Evolutionary conservation across 1,139 yeast species (phyloP).

Genomic region (Scheffersomyces stambukii): DNA sequence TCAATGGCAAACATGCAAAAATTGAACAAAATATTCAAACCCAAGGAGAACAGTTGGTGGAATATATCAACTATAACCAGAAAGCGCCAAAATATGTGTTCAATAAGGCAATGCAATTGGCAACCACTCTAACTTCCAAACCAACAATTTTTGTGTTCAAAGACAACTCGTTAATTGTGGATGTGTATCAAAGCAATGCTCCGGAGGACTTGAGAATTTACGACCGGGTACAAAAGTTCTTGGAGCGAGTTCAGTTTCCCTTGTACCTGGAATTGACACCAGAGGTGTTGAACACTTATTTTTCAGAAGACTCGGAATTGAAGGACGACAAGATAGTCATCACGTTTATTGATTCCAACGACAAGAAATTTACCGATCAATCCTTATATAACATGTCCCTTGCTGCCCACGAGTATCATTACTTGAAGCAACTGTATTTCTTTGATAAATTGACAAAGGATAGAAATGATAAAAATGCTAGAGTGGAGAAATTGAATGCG

Average conservation of each 20-base stretch:
- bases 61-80: slow-evolving; percentile 38
- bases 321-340: slow-evolving; percentile 47
- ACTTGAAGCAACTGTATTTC: slow-evolving; percentile 40
- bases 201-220: slow-evolving; percentile 58
- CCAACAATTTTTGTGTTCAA: slow-evolving; percentile 62
- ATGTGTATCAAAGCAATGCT: slow-evolving; percentile 55
- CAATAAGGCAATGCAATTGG: slow-evolving; percentile 42
- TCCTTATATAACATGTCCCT: slow-evolving; percentile 41
- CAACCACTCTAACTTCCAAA: slow-evolving; percentile 51
- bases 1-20: slow-evolving; percentile 44
- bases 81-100: slow-evolving; percentile 22
- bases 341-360: slow-evolving; percentile 45
- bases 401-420: slow-evolving; percentile 52
- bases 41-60: slow-evolving; percentile 41
- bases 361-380: slow-evolving; percentile 31
- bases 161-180: slow-evolving; percentile 50
- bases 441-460: slow-evolving; percentile 33
- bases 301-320: slow-evolving; percentile 22
- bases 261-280: slow-evolving; percentile 49
- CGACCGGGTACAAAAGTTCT: slow-evolving; percentile 44
- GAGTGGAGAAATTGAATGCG: slow-evolving; percentile 40
- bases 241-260: slow-evolving; percentile 46
- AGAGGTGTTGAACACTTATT: slow-evolving; percentile 26
- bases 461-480: slow-evolving; percentile 40
- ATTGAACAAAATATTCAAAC: slow-evolving; percentile 34